Evolutionary conservation across 805 yeast species (phyloP), one percentile per base, ranked within the genome.

Genomic region (Scheffersomyces amazonensis): DNA sequence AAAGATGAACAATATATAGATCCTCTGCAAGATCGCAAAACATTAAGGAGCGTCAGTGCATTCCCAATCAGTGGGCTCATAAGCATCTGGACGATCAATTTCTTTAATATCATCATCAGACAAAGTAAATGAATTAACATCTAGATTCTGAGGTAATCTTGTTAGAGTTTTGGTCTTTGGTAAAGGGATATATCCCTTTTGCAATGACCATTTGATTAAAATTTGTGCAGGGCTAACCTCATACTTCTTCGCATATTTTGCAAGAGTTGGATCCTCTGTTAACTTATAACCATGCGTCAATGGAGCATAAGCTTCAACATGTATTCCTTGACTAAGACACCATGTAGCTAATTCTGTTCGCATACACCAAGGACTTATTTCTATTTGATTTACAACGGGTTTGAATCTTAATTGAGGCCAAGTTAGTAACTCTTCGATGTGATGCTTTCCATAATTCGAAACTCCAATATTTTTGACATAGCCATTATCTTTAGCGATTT

Each of bases 41-140:
- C n/a, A 16, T 35, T 41, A 57, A 16, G 81, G 79, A 17, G 78
- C 79, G 47, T 76, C 76, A 3, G 83, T 78, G 41, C 83, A 80
- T 51, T 82, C 88, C 88, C 88, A 83, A 49, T 81, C 88, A 1
- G 87, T 80, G 9, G 87, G 87, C 43, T 81, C 87, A 47, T 83
- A 79, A 1, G 75, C 77, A 3, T 50, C 50, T 2, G 68, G 68
- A 39, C 60, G 64, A 33, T 52, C 58, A 17, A 62, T 47, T 5
- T 33, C 36, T 5, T 27, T 38, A 8, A 60, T 45, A 31, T 62
- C 68, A 15, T 52, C 56, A 1, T 28, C 28, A 5, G 59, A 56
- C 34, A 62, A 47, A 25, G 53, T 57, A 43, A 60, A 60, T 23
- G 45, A 54, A 28, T 47, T 42, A 2, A 61, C 54, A 24, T 48